Conservation (phyloP, 768 basidiomycete genomes). For the Leccinum olivaceopallidum region DNA sequence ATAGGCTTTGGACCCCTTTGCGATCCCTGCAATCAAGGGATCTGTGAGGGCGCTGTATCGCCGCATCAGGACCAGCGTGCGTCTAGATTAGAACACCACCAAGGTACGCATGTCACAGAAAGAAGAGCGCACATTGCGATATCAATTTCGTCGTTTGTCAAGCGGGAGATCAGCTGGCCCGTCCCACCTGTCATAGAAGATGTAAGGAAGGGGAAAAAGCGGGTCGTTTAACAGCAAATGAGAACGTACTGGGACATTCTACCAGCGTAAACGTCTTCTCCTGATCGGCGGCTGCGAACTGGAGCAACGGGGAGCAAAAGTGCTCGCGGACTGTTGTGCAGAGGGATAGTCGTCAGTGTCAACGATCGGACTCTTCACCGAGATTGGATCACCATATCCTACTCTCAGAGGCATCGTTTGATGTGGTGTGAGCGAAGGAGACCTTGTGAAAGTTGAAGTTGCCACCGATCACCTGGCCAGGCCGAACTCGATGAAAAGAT, state of each 20-base stretch:
- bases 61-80: not conserved
- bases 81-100: not conserved
- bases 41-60: constrained; percentile 80
- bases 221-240: not conserved
- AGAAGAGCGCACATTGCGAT: constrained; percentile 64
- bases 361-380: not conserved
- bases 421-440: not conserved
- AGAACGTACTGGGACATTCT: constrained; percentile 78
- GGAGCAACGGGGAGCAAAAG: constrained; percentile 90
- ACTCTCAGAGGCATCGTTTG: constrained; percentile 29
- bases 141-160: constrained; percentile 78
- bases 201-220: too few relatives aligned
- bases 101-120: constrained; percentile 3
- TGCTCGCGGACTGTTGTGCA: constrained; percentile 71
- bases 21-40: constrained; percentile 87
- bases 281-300: constrained; percentile 70
- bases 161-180: constrained; percentile 75
- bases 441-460: not conserved
- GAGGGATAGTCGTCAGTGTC: constrained; percentile 7
- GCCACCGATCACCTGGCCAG: too few relatives aligned
- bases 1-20: constrained; percentile 85
- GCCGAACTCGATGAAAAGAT: too few relatives aligned
- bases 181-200: constrained; percentile 62
- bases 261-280: constrained; percentile 78
- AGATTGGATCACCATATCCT: constrained; percentile 31